Conservation (phyloP, 495 filamentous ascomycete genomes). For the Eremomyces bilateralis region DNA sequence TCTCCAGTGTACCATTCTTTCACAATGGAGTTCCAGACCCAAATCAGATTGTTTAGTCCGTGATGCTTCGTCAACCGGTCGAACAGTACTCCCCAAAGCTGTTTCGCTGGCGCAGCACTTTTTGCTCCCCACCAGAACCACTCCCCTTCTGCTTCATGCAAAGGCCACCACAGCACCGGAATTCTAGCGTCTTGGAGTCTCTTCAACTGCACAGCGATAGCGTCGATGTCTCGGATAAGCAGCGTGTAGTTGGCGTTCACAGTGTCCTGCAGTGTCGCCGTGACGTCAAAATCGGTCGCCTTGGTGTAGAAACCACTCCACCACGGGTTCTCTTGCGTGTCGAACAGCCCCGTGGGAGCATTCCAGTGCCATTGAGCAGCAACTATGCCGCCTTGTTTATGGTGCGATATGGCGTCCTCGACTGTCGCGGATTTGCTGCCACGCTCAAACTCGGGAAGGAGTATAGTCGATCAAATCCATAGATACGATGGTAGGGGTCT, state of each 20-base stretch:
- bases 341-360: conserved; percentile 17
- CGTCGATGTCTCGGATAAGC: conserved; percentile 27
- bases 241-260: conserved; percentile 24
- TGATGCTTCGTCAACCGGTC: too few relatives aligned
- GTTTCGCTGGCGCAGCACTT: too few relatives aligned
- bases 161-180: conserved; percentile 24
- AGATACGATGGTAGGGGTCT: conserved; percentile 24
- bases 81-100: too few relatives aligned
- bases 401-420: conserved; percentile 25
- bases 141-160: conserved; percentile 27
- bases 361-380: conserved; percentile 28
- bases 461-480: conserved; percentile 28
- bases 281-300: conserved; percentile 24
- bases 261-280: conserved; percentile 17
- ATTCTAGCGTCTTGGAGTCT: conserved; percentile 19
- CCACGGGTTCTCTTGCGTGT: conserved; percentile 24
- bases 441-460: conserved; percentile 22
- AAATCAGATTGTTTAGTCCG: too few relatives aligned
- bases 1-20: too few relatives aligned
- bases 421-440: conserved; percentile 19
- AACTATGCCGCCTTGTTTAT: conserved; percentile 22
- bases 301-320: conserved; percentile 27
- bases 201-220: conserved; percentile 25
- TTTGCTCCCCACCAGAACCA: conserved; percentile 36
- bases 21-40: too few relatives aligned